Evolutionary conservation across 2,329 filamentous ascomycete genomes (phyloP), one percentile per base, ranked within the genome.

Genomic region (Ophiosphaerella herpotricha): DNA sequence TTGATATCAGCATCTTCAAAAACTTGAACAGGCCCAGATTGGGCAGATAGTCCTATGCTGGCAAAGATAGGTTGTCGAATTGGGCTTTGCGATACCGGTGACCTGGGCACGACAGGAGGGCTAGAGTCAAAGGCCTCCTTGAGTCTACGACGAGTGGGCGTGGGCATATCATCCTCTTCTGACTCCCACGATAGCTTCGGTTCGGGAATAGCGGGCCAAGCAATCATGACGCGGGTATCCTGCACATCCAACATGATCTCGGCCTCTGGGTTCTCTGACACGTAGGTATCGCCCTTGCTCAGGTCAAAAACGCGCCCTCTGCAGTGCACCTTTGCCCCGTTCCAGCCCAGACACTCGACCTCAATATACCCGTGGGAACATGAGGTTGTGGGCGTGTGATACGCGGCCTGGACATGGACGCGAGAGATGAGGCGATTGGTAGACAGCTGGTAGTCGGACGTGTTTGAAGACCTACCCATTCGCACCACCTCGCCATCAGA

Each of bases 181-280:
- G 81, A 72, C 68, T 78, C 72, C 77, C 67, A 73, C 7, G 68
- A 66, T 13, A 66, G 51, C 54, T 82, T 75, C 61, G 61, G 68
- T 66, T 63, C 74, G 13, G 94, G 93, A 64, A 65, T 68, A 66
- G 64, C 74, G n/a, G 94, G 94, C 93, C 94, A 97, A 68, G 87
- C 85, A 55, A 99, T 79, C 72, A 96, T 81, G 38, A 97, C 91
- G 56, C 94, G 89, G 46, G 91, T 87, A 70, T 96, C 92, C 66
- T 96, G 91, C 36, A 97, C 91, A 72, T 97, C 92, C 57, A 99
- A 78, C 85, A 99, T 95, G 72, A 99, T 91, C 66, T 96, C 91
- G 14, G 86, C 86, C 59, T 87, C 85, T 68, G 92, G 90, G 26
- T 91, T 92, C 75, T 96, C 90, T 50, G 91, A 96, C 39, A 87